Evolutionary conservation across 2,329 filamentous ascomycete species (phyloP).

Genomic region (Pseudopyricularia cyperi): DNA sequence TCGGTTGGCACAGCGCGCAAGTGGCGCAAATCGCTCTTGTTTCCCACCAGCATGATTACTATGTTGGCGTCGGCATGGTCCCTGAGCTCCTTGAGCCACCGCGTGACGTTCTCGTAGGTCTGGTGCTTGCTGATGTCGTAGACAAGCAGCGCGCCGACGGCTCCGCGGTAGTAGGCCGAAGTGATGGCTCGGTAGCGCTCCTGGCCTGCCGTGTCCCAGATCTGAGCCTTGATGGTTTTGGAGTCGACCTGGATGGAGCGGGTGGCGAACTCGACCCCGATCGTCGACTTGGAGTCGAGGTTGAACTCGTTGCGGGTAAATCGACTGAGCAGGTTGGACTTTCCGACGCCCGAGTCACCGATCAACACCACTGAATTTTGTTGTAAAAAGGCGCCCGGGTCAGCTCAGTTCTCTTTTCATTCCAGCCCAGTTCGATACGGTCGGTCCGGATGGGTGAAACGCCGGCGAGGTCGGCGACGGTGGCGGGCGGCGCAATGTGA

Average conservation of each 20-base stretch:
- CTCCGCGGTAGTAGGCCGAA: constrained; percentile 96
- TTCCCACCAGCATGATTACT: constrained; percentile 98
- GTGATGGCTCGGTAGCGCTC: constrained; percentile 99
- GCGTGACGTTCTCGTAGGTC: constrained; percentile 96
- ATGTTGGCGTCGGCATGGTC: constrained; percentile 98
- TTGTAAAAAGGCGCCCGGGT: neutral
- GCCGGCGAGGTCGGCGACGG: constrained; percentile 11
- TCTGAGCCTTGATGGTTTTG: constrained; percentile 99
- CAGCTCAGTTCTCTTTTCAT: neutral
- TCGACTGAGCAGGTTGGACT: constrained; percentile 98
- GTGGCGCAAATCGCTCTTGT: constrained; percentile 99
- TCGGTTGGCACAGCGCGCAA: constrained; percentile 93
- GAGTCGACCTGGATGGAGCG: constrained; percentile 97
- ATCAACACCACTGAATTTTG: constrained; percentile 73
- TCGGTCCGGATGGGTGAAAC: constrained; percentile 14
- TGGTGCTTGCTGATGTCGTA: constrained; percentile 99
- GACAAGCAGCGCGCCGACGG: constrained; percentile 90
- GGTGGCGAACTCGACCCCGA: constrained; percentile 98
- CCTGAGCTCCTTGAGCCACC: constrained; percentile 97
- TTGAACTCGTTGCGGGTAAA: constrained; percentile 99
- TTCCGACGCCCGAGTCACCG: constrained; percentile 97
- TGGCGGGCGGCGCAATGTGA: constrained; percentile 2
- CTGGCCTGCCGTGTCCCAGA: constrained; percentile 98
- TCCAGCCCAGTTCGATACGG: neutral
- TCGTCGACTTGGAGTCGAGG: constrained; percentile 98